Base-by-base conservation (phyloP, 179 eudicot genomes). In the Spergularia azorica region DNA sequence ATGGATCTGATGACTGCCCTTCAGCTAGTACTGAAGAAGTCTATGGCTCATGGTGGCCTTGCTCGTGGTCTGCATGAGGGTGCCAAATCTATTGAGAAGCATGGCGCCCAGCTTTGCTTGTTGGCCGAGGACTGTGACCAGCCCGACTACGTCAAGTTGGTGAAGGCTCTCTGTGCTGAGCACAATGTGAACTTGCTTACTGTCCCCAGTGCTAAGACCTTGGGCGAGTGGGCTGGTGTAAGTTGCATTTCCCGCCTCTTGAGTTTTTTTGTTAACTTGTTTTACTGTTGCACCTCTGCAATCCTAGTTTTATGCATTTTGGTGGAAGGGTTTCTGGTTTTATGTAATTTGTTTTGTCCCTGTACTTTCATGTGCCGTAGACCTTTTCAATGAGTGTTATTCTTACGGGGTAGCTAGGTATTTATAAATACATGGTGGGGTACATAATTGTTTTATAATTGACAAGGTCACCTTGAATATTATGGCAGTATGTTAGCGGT, bases 141-240 rank as follows among this genome's bases (percentile, higher is more conserved):
- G 46, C 86, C 79, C 43, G 86, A 83, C 71, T 80, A 76, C 16
- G 83, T 83, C 3, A 83, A 83, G 21, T 20, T 83, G 64, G 86
- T 83, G 52, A 83, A 83, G 67, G 81, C 77, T 39, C 81, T 83
- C 8, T 83, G 86, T 21, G 86, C 81, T 57, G 86, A 83, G 67
- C 86, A 83, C 79, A 83, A 83, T 55, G 83, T 83, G 14, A 74
- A 70, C 73, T 63, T 83, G 73, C 75, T 83, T 9, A 83, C 86
- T 9, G 70, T 83, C 14, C 86, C 86, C 9, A 80, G 79, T 73
- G 76, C 86, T 61, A 83, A 83, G 70, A 83, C 86, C 60, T 71
- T 83, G 48, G 86, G 86, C 58, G 86, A 83, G 71, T 83, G 86
- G 86, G 57, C 86, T 64, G 86, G 86, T 58, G 86, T 83, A 74